Evolutionary conservation across 2,329 filamentous ascomycete genomes (phyloP), one percentile per base, ranked within the genome.

Genomic region (Aspergillus sojae): DNA sequence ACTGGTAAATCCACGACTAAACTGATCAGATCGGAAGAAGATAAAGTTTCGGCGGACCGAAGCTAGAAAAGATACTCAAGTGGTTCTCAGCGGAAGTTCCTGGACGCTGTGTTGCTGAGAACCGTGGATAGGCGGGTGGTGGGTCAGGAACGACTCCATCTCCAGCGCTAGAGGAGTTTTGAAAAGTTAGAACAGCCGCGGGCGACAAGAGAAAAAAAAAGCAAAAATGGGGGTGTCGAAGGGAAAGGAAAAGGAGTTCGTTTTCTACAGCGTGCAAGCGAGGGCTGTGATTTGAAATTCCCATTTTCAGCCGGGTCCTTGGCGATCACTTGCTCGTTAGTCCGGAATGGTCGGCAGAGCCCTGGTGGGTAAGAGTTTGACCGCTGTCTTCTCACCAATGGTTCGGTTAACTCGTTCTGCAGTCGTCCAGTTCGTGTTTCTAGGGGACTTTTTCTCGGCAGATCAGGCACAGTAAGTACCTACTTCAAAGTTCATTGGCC

Each of bases 211-310:
- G 10, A n/a, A 32, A 57, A 10, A 23, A 23, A 48, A 46, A 58
- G 4, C 3, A 58, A 45, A 58, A 5, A 41, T 30, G 10, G 28
- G 19, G 19, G 12, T 3, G 26, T 41, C 19, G 14, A n/a, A 41
- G 7, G 16, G 7, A 12, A 41, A 45, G 6, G 26, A 23, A 43
- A 45, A n/a, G 28, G 26, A 43, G 36, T 12, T 30, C 23, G 12
- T 14, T n/a, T 9, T 23, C 36, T 57, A 21, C 55, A 30, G 39
- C 39, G n/a, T 58, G 57, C 57, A 58, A 58, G 57, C 57, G 45
- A 58, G 32, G 26, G 57, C n/a, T 32, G 26, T 34, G 57, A 52
- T 58, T 52, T 58, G 45, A 58, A 58, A 52, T 52, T 58, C 30
- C 30, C 19, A 52, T 14, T 39, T 39, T 26, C 30, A 26, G 41